A percentile compares a stretch with the other conserved stretches of the same genome.
phyloP scores from a whole-genome alignment of 2,329 filamentous ascomycete species.

The Aotearoamyces nothofagi region DNA sequence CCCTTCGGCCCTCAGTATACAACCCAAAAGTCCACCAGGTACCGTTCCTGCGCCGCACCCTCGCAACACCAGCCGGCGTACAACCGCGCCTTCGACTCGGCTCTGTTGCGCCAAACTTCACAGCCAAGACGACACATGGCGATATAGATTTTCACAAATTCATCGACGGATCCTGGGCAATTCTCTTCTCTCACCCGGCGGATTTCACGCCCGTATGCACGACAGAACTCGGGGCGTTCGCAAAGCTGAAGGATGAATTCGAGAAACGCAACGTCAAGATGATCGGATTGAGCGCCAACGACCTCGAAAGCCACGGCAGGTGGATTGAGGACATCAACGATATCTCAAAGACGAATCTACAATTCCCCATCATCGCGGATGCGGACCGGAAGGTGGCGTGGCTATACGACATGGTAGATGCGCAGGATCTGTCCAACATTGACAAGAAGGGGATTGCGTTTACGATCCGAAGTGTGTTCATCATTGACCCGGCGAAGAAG shows the following conservation, averaged over 20 bases:
- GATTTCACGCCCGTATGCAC: slow-evolving; percentile 41
- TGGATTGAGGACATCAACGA: slow-evolving; percentile 83
- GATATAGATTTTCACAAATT: slow-evolving; percentile 57
- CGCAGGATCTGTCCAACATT: slow-evolving; percentile 64
- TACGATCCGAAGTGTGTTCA: slow-evolving; percentile 82
- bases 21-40: no score
- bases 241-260: slow-evolving; percentile 48
- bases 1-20: no score
- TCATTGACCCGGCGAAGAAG: slow-evolving; percentile 84
- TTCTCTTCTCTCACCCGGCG: slow-evolving; percentile 55
- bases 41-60: no score
- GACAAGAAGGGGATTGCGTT: slow-evolving; percentile 70
- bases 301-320: slow-evolving; percentile 60
- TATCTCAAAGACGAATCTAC: slow-evolving; percentile 49
- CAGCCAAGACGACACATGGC: slow-evolving; percentile 49
- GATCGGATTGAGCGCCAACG: slow-evolving; percentile 65
- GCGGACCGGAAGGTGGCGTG: slow-evolving; percentile 60
- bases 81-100: slow-evolving; percentile 16
- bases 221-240: slow-evolving; percentile 45
- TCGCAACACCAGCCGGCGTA: no score
- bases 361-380: slow-evolving; percentile 68
- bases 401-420: slow-evolving; percentile 66
- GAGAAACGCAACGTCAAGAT: slow-evolving; percentile 44
- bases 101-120: slow-evolving; percentile 44
- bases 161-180: slow-evolving; percentile 53